A percentile compares a stretch with the other conserved stretches of the same genome.
phyloP scores from a whole-genome alignment of 1,284 basidiomycete genomes.

The Coniferiporia weirii region DNA sequence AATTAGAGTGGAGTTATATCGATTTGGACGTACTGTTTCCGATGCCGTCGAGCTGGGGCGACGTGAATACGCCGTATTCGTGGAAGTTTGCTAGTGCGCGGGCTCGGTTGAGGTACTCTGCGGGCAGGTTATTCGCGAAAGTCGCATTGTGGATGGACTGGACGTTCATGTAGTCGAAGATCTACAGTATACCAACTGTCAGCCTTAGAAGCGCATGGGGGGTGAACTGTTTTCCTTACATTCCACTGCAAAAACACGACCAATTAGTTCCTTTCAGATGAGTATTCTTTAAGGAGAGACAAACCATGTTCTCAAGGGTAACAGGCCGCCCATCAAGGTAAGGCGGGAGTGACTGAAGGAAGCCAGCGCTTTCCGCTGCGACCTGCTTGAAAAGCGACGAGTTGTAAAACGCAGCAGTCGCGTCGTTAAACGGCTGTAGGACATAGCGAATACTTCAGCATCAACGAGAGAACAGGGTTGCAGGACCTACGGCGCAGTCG shows the following conservation, averaged over 20 bases:
- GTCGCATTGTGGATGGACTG: constrained; percentile 44
- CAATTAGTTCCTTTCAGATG: neutral
- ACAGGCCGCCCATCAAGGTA: constrained; percentile 37
- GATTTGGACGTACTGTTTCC: constrained; percentile 36
- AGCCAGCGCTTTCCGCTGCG: constrained; percentile 31
- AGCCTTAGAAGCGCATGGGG: neutral
- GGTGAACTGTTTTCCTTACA: constrained; percentile 5
- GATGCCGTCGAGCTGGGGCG: constrained; percentile 31
- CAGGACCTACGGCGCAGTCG: constrained; percentile 29
- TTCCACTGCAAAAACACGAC: constrained; percentile 12
- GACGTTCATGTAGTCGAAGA: constrained; percentile 50
- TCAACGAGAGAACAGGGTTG: neutral
- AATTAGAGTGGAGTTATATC: neutral
- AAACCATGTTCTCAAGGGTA: constrained; percentile 39
- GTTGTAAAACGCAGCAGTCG: constrained; percentile 23
- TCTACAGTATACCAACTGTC: constrained; percentile 23
- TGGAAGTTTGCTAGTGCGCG: constrained; percentile 46
- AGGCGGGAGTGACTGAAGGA: constrained; percentile 36
- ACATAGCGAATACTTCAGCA: neutral
- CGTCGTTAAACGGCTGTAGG: constrained; percentile 18
- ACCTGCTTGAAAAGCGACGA: constrained; percentile 32
- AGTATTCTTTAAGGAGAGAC: neutral
- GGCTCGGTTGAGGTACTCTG: constrained; percentile 33
- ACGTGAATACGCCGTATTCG: constrained; percentile 44
- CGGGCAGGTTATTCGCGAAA: constrained; percentile 31